Conservation (phyloP, 176 grass and related monocot genomes). For the Bonia amplexicaulis region DNA sequence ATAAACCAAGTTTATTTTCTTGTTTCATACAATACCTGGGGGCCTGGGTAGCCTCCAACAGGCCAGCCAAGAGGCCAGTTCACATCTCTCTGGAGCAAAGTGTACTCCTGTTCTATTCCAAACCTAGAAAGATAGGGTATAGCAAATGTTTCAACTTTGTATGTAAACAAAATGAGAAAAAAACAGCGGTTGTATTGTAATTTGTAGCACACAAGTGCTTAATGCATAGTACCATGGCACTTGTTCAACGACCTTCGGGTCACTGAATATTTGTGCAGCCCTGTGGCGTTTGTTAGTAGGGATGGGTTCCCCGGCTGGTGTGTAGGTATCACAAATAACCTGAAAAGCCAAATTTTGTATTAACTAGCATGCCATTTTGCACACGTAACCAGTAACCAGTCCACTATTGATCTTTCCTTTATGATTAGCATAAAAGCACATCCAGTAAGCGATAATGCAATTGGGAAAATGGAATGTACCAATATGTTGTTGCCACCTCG, state of each 20-base stretch:
- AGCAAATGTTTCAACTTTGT: not conserved
- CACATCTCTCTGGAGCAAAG: constrained; percentile 76
- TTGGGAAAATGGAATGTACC: constrained; percentile 34
- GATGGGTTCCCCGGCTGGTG: constrained; percentile 64
- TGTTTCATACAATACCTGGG: constrained; percentile 61
- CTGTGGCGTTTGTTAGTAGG: constrained; percentile 73
- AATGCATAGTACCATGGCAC: constrained; percentile 65
- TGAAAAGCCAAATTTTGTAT: constrained; percentile 8
- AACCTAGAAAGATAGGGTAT: constrained; percentile 45
- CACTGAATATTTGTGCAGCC: constrained; percentile 74
- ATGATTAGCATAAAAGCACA: not conserved
- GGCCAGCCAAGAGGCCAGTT: constrained; percentile 99
- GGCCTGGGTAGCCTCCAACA: constrained; percentile 91
- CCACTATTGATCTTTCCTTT: not conserved
- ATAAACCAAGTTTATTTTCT: constrained; percentile 1
- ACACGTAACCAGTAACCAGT: not conserved
- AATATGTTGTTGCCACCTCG: constrained; percentile 94
- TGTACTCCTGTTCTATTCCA: constrained; percentile 98
- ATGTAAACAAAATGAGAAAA: not conserved
- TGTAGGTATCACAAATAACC: constrained; percentile 85
- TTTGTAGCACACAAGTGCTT: not conserved
- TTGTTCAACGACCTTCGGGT: constrained; percentile 71
- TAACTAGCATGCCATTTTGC: not conserved
- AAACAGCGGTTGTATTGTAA: not conserved
- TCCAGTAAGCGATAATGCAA: not conserved